These are phyloP conservation scores for Arthrobotrys conoides DNA, from an alignment of 2,329 filamentous ascomycete species.

Conservation along the genomic window DNA sequence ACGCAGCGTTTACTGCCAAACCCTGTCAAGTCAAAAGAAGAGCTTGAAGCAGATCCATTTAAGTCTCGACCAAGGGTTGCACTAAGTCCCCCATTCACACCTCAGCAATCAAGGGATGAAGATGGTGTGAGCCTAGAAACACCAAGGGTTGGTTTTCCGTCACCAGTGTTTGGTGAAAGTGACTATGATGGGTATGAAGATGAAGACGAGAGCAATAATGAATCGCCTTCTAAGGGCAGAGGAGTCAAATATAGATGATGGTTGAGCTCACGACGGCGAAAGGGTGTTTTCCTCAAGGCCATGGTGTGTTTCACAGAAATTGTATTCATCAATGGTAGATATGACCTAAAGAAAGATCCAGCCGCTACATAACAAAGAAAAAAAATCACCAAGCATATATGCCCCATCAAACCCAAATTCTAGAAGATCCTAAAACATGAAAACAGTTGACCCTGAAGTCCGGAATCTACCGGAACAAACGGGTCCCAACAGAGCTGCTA, in stretches of 20 bases:
- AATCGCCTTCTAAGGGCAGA: conserved; percentile 54
- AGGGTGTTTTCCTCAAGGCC: background rate
- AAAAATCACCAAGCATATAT: background rate
- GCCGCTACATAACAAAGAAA: conserved; percentile 11
- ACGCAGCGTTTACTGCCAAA: conserved; percentile 36
- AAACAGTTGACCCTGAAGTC: background rate
- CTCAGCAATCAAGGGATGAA: conserved; percentile 33
- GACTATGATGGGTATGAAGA: conserved; percentile 50
- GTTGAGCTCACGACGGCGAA: background rate
- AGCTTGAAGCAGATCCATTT: conserved; percentile 64
- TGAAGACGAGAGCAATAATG: conserved; percentile 23
- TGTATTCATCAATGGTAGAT: background rate
- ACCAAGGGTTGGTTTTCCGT: conserved; percentile 36
- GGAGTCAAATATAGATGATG: conserved; percentile 42
- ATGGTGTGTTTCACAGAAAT: background rate
- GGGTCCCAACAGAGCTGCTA: background rate
- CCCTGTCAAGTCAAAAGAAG: conserved; percentile 46
- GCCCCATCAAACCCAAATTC: conserved; percentile 3
- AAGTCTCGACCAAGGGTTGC: conserved; percentile 64
- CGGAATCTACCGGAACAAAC: background rate
- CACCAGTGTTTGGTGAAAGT: conserved; percentile 16
- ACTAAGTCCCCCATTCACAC: conserved; percentile 63
- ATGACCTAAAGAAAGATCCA: conserved; percentile 5
- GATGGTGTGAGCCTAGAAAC: conserved; percentile 21
- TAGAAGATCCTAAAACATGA: conserved; percentile 3